Percentiles rank a stretch among this genome's conserved stretches.
These are phyloP conservation scores for Geotrichum klebahnii DNA, from an alignment of 1,139 yeast species.

Conservation along the genomic window DNA sequence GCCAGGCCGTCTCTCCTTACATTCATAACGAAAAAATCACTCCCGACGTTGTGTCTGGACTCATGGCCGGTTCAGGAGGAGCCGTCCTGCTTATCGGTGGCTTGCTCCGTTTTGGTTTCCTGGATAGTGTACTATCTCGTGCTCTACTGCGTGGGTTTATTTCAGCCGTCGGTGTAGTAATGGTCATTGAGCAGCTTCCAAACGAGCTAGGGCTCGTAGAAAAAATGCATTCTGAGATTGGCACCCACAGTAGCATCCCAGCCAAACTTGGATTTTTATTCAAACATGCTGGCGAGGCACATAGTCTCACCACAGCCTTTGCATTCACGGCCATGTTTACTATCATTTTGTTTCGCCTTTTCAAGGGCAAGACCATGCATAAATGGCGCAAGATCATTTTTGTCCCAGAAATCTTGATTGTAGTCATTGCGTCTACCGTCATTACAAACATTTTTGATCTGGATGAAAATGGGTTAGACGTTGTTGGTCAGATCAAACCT, in stretches of 20 bases:
- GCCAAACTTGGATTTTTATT: slow-evolving; percentile 62
- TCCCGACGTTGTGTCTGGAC: slow-evolving; percentile 65
- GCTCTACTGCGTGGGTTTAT: slow-evolving; percentile 84
- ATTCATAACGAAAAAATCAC: slow-evolving; percentile 42
- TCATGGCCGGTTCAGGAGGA: slow-evolving; percentile 75
- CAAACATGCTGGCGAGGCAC: slow-evolving; percentile 41
- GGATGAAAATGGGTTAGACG: slow-evolving; percentile 55
- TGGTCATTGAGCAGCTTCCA: slow-evolving; percentile 74
- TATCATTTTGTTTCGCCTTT: slow-evolving; percentile 33
- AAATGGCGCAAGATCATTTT: slow-evolving; percentile 34
- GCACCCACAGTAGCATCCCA: slow-evolving; percentile 67
- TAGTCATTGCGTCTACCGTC: slow-evolving; percentile 60
- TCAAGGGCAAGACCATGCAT: slow-evolving; percentile 21
- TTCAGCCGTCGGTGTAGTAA: slow-evolving; percentile 87
- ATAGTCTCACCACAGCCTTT: slow-evolving; percentile 36
- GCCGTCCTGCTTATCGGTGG: slow-evolving; percentile 73
- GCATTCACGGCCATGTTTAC: slow-evolving; percentile 36
- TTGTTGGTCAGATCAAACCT: slow-evolving; percentile 64
- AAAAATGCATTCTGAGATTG: slow-evolving; percentile 45
- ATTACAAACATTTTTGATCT: slow-evolving; percentile 55
- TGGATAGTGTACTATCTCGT: slow-evolving; percentile 81
- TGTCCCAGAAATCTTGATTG: slow-evolving; percentile 79
- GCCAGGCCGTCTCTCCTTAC: slow-evolving; percentile 73
- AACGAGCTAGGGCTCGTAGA: slow-evolving; percentile 63
- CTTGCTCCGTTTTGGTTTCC: slow-evolving; percentile 74